Evolutionary conservation across 2,329 filamentous ascomycete species (phyloP), one percentile per base, ranked within the genome.

Genomic region (Penicillium sp.): DNA sequence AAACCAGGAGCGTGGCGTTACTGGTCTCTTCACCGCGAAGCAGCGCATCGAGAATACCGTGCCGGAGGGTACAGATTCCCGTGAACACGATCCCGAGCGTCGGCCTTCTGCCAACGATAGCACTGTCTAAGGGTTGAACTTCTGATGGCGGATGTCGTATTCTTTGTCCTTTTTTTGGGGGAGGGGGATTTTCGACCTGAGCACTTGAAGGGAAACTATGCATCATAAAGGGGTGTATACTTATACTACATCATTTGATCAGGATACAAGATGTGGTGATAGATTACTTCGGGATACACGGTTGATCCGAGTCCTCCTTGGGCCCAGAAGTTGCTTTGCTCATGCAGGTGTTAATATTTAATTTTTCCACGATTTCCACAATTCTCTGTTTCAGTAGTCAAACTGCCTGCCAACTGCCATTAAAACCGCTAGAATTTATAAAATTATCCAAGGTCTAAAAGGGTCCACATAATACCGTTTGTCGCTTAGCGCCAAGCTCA

Each of bases 1-100:
- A 51, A 86, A 91, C 69, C 94, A 99, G 80, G 89, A 93, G 71
- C 80, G 77, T 2, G 92, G 92, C 30, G 81, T 93, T 44, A 83
- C 84, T 13, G 93, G 92, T 2, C 72, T 95, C 52, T 92, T 92
- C 5, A 97, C 91, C 3, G 92, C 92, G 42, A 94, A 90, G 80
- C 80, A 86, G 61, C 88, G 84, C 78, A 87, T 88, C 47, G 78
- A 71, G 42, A 49, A 59, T 34, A 43, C 32, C 10, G 33, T 47
- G 4, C 52, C 61, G 13, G 49, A 47, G 24, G 55, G 52, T 39
- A 51, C 43, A 7, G 48, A 59, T 42, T 43, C 42, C 23, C 43
- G 34, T 44, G 53, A 51, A 32, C 55, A 60, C 46, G 51, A 49
- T 44, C 30, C 51, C 23, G 55, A 51, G 13, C 48, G 37, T 17